These are phyloP conservation scores for Dunaliella sp. DNA, from an alignment of 139 green algal species.

Conservation along the genomic window DNA sequence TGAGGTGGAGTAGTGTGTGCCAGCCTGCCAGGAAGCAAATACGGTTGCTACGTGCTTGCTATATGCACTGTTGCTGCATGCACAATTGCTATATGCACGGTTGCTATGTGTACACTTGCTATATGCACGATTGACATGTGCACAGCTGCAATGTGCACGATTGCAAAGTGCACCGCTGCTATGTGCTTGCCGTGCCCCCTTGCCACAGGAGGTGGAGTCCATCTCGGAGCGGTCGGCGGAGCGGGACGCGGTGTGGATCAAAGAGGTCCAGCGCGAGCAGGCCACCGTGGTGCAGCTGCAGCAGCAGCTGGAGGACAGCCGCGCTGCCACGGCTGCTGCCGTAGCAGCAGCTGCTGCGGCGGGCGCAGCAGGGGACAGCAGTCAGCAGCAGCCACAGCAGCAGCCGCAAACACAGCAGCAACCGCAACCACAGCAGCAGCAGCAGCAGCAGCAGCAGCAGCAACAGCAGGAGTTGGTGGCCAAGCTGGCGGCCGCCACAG, in stretches of 20 bases:
- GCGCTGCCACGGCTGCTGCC: neutral
- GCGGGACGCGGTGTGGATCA: conserved; percentile 7
- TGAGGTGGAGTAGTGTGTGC: no score
- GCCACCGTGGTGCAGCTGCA: neutral
- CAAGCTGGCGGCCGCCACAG: neutral
- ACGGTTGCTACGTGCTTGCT: no score
- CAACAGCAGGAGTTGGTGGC: neutral
- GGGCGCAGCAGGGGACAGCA: neutral
- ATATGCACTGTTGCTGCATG: no score
- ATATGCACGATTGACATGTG: no score
- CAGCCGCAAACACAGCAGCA: neutral
- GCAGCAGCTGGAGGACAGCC: neutral
- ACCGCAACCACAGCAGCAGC: neutral
- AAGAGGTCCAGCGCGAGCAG: conserved; percentile 7
- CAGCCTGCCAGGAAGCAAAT: no score
- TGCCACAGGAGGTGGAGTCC: neutral
- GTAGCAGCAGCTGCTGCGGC: neutral
- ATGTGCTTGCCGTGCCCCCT: no score
- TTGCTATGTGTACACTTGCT: no score
- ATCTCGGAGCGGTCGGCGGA: neutral
- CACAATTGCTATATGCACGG: no score
- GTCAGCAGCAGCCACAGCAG: neutral
- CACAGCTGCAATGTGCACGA: no score
- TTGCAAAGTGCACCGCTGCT: no score
- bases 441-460: no score